Conservation (phyloP, 2,329 filamentous ascomycete species). For the Aspergillus ochraceoroseus region DNA sequence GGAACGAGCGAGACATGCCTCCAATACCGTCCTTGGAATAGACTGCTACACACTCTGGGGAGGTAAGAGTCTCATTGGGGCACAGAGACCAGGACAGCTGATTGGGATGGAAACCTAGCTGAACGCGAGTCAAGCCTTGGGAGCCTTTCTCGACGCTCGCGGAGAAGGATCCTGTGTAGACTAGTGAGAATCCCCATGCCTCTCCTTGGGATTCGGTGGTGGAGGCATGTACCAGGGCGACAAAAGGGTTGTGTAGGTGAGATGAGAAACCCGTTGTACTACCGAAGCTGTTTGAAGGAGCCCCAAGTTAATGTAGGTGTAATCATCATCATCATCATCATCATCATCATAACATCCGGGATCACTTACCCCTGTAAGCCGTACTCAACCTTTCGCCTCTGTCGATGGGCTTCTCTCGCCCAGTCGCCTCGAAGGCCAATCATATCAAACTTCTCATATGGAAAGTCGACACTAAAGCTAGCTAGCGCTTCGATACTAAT, state of each 20-base stretch:
- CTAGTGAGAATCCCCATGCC: slow-evolving; percentile 60
- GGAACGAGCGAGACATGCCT: slow-evolving; percentile 59
- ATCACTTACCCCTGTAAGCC: slow-evolving; percentile 50
- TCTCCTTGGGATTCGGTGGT: slow-evolving; percentile 59
- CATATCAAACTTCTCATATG: slow-evolving; percentile 58
- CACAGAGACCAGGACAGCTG: slow-evolving; percentile 57
- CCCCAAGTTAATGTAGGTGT: not conserved
- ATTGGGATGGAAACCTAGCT: slow-evolving; percentile 57
- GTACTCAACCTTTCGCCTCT: slow-evolving; percentile 53
- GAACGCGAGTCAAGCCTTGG: slow-evolving; percentile 56
- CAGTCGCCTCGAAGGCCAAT: slow-evolving; percentile 60
- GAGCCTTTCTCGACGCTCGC: slow-evolving; percentile 60
- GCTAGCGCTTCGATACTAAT: slow-evolving; percentile 55
- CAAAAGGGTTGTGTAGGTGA: slow-evolving; percentile 61
- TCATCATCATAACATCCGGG: too few relatives aligned
- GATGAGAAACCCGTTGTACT: slow-evolving; percentile 60
- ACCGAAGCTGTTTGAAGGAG: slow-evolving; percentile 47
- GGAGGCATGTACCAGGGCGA: slow-evolving; percentile 52
- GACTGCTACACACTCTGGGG: slow-evolving; percentile 59
- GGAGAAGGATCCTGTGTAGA: slow-evolving; percentile 61
- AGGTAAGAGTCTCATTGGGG: slow-evolving; percentile 54
- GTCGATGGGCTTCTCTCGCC: slow-evolving; percentile 54
- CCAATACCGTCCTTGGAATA: slow-evolving; percentile 57
- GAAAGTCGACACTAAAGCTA: slow-evolving; percentile 59
- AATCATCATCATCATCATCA: too few relatives aligned